phyloP scores from a whole-genome alignment of 768 basidiomycete species.

The Tylopilus intermedius region DNA sequence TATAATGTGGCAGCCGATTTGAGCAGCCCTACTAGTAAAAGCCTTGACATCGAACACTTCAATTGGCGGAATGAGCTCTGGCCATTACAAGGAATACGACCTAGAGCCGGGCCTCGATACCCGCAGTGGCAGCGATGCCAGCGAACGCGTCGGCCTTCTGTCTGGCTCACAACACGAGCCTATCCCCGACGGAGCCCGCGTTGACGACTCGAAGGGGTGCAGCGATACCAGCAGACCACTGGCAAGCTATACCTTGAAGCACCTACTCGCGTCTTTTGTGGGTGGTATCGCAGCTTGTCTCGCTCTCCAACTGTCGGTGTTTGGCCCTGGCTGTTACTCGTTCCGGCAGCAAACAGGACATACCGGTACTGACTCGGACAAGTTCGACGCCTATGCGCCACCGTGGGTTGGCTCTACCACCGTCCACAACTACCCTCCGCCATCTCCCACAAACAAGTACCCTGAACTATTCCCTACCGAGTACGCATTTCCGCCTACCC shows the following conservation, averaged over 20 bases:
- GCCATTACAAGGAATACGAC: conserved; percentile 24
- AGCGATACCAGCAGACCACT: conserved; percentile 13
- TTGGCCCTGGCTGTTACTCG: conserved; percentile 32
- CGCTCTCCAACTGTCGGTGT: conserved; percentile 42
- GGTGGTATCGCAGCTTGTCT: conserved; percentile 51
- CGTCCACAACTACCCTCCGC: conserved; percentile 65
- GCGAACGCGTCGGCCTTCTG: conserved; percentile 37
- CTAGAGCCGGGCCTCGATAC: conserved; percentile 39
- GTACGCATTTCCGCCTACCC: conserved; percentile 7
- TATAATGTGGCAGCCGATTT: not conserved
- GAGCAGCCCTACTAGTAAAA: not conserved
- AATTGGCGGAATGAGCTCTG: conserved; percentile 5
- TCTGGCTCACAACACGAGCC: conserved; percentile 20
- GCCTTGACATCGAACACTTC: not conserved
- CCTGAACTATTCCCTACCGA: conserved; percentile 72
- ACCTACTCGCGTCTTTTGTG: conserved; percentile 47
- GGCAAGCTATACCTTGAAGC: conserved; percentile 18
- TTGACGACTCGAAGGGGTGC: conserved; percentile 9
- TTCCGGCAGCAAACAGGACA: not conserved
- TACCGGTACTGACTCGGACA: not conserved
- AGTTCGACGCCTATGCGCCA: conserved; percentile 43
- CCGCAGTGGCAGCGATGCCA: not conserved
- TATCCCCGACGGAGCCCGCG: conserved; percentile 6
- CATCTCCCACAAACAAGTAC: conserved; percentile 67
- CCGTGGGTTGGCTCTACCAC: conserved; percentile 71